A percentile compares a stretch with the other conserved stretches of the same genome.
phyloP scores from a whole-genome alignment of 768 basidiomycete species.

The Serpula lacrymans region DNA sequence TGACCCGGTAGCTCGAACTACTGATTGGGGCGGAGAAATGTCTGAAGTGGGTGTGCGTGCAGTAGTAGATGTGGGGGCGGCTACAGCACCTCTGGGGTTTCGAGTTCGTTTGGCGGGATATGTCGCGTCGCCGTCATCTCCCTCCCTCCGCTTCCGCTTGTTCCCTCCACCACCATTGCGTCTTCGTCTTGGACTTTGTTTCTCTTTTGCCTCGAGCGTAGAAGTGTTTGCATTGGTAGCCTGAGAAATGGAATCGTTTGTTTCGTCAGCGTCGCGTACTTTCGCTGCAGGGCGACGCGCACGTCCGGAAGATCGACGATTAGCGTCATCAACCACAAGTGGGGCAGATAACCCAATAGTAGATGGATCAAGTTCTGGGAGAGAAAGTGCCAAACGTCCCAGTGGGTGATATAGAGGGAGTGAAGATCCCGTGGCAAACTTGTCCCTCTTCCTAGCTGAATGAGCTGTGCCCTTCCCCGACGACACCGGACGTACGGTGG shows the following conservation, averaged over 20 bases:
- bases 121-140: constrained; percentile 60
- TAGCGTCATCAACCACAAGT: constrained; percentile 38
- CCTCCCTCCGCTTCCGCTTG: constrained; percentile 58
- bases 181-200: constrained; percentile 50
- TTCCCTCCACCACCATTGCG: constrained; percentile 38
- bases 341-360: constrained; percentile 53
- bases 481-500: background rate
- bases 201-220: constrained; percentile 35
- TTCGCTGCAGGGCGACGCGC: constrained; percentile 48
- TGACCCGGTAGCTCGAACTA: constrained; percentile 21
- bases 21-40: constrained; percentile 37
- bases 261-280: constrained; percentile 44
- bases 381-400: constrained; percentile 58
- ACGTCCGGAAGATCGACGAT: constrained; percentile 42
- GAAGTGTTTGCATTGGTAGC: constrained; percentile 7
- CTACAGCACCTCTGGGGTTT: constrained; percentile 40
- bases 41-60: constrained; percentile 27
- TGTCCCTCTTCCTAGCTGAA: constrained; percentile 13
- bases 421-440: constrained; percentile 33
- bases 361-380: constrained; percentile 60
- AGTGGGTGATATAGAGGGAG: constrained; percentile 70
- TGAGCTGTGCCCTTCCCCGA: constrained; percentile 6
- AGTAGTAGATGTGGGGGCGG: constrained; percentile 14
- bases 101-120: constrained; percentile 71
- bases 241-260: constrained; percentile 25